Evolutionary conservation across 208 protist species (phyloP).

Genomic region (Acanthamoeba sp.): DNA sequence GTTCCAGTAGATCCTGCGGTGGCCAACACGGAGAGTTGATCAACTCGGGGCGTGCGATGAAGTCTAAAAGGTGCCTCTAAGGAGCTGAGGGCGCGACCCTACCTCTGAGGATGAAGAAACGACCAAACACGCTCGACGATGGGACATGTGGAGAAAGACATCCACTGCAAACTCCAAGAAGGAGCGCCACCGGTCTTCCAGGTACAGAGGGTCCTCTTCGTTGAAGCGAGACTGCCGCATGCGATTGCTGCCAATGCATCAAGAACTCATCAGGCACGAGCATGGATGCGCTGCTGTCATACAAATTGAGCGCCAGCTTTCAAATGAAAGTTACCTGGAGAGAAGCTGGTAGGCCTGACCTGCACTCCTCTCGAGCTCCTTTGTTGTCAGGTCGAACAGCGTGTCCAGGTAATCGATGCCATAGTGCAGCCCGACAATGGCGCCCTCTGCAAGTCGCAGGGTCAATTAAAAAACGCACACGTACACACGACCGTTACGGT

Average conservation of each 20-base stretch:
- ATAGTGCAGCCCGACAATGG: background rate
- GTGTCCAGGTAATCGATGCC: constrained; percentile 10
- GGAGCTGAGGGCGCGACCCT: background rate
- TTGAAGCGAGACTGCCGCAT: constrained; percentile 46
- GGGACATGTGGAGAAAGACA: background rate
- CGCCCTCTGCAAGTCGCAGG: background rate
- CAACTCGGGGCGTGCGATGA: no score
- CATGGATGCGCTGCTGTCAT: no score
- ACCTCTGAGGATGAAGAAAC: background rate
- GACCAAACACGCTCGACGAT: background rate
- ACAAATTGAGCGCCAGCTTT: no score
- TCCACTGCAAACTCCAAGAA: constrained; percentile 21
- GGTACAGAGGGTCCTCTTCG: constrained; percentile 12
- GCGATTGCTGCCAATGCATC: background rate
- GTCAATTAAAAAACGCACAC: no score
- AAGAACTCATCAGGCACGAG: background rate
- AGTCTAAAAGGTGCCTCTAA: background rate
- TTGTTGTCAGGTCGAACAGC: background rate
- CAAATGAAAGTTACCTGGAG: no score
- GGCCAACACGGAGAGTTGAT: no score
- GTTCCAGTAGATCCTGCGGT: background rate
- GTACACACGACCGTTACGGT: background rate
- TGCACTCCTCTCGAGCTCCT: background rate
- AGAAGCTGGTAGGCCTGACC: constrained; percentile 14
- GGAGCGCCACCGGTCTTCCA: constrained; percentile 3